Conservation (phyloP, 768 basidiomycete species). For the Suillus bovinus region DNA sequence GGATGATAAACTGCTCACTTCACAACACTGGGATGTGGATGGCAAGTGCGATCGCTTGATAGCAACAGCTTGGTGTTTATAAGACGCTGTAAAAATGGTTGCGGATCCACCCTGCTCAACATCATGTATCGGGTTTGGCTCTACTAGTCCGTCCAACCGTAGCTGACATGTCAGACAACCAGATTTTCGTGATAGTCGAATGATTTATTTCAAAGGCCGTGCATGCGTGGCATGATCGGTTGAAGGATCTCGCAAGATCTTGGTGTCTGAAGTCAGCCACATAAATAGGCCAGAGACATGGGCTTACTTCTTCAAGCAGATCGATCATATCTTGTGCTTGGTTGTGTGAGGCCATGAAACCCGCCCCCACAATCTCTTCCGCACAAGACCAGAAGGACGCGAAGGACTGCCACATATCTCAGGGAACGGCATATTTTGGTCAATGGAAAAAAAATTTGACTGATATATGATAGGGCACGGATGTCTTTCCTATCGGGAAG, state of each 20-base stretch:
- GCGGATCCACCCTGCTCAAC: conserved; percentile 22
- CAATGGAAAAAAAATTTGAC: neutral
- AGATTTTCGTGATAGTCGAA: conserved; percentile 32
- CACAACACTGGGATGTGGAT: neutral
- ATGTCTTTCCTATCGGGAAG: neutral
- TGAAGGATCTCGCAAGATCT: conserved; percentile 19
- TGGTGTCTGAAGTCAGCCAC: neutral
- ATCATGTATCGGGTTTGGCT: neutral
- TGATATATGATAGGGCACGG: neutral
- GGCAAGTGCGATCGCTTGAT: conserved; percentile 21
- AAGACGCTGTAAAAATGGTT: conserved; percentile 20
- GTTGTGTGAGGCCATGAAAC: conserved; percentile 15
- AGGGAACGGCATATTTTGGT: neutral
- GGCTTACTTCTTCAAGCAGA: conserved; percentile 23
- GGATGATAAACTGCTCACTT: neutral
- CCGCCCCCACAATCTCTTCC: conserved; percentile 13
- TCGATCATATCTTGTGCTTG: conserved; percentile 22
- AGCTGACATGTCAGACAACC: conserved; percentile 19
- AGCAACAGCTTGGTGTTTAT: conserved; percentile 18
- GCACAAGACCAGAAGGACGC: conserved; percentile 20
- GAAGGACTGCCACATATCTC: neutral
- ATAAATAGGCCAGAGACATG: neutral
- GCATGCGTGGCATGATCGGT: conserved; percentile 15
- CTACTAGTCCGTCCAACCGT: conserved; percentile 1
- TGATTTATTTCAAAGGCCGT: conserved; percentile 16